Evolutionary conservation across 1,284 basidiomycete species (phyloP), one percentile per base, ranked within the genome.

Genomic region (Testicularia cyperi): DNA sequence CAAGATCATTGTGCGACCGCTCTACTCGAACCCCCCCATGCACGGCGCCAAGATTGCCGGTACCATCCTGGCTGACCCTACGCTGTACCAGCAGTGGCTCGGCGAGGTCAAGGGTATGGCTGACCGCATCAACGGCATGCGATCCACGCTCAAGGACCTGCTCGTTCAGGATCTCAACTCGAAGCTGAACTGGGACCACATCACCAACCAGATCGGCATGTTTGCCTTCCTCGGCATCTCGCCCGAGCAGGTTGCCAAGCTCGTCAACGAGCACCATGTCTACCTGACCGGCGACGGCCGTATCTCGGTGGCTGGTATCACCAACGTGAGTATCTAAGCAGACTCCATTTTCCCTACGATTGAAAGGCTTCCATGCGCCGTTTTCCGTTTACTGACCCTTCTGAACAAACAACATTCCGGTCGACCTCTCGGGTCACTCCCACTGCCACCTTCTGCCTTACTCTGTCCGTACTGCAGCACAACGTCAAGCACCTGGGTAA

Each of bases 21-120:
- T 97, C 84, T 98, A 98, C 83, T 98, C 94, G 48, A 97, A 96
- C 83, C 95, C 94, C 42, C 94, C 95, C 15, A 80, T 92, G 34
- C 91, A 98, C 68, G 79, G 79, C 24, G 79, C 79, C 18, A 72
- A 79, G 46, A 79, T 80, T 42, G 79, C 78, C 10, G 75, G 77
- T 23, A 73, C 74, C 18, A 79, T 80, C 57, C 65, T 80, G 10
- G 72, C 69, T 33, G 78, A 79, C 67, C 49, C 65, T 12, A 46
- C 64, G 43, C 77, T 80, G 15, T 77, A 79, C 70, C 52, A 65
- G 33, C 78, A 80, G 65, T 80, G 79, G 78, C 72, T 77, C 21
- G 63, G 42, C 14, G 76, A 77, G 53, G 70, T 77, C 49, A 77
- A 77, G 63, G 68, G 68, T 24, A 77, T 77, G 76, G 74, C 76